These are phyloP conservation scores for Aspergillus sp. DNA, from an alignment of 2,329 filamentous ascomycete species.

Conservation along the genomic window DNA sequence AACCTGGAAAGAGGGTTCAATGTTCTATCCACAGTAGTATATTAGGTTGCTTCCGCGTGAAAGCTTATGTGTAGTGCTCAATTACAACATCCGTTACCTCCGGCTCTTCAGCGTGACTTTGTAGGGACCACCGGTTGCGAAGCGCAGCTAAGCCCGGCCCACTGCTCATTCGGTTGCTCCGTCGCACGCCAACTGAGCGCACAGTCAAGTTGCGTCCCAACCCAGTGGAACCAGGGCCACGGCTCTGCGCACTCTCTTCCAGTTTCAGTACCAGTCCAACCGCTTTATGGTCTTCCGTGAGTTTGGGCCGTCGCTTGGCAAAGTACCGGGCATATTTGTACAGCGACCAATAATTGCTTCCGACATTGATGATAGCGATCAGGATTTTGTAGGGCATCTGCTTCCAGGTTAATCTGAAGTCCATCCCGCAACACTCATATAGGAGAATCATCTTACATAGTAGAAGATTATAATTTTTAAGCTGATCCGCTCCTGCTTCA, in stretches of 20 bases:
- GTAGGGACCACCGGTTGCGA: neutral
- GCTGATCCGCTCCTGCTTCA: conserved; percentile 47
- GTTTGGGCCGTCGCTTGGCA: conserved; percentile 50
- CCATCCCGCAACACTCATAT: accelerated
- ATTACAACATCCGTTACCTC: neutral
- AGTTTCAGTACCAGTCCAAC: conserved; percentile 33
- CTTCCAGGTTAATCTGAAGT: neutral
- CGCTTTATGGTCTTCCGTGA: conserved; percentile 51
- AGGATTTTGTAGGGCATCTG: conserved; percentile 47
- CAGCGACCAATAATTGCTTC: conserved; percentile 44
- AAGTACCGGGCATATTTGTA: conserved; percentile 52
- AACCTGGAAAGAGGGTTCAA: too few species aligned
- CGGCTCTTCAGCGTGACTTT: neutral
- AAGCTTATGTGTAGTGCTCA: neutral
- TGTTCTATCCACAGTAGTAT: neutral
- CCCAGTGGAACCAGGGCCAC: neutral
- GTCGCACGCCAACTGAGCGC: conserved; percentile 7
- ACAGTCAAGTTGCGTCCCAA: conserved; percentile 17
- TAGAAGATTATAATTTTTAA: conserved; percentile 44
- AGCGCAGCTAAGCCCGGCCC: too few species aligned
- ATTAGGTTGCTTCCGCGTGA: neutral
- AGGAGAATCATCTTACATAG: conserved; percentile 30
- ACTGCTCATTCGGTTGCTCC: neutral
- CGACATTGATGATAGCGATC: conserved; percentile 50
- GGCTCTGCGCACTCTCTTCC: conserved; percentile 15